Evolutionary conservation across 2,329 filamentous ascomycete genomes (phyloP).

Genomic region (Nemania sp.): DNA sequence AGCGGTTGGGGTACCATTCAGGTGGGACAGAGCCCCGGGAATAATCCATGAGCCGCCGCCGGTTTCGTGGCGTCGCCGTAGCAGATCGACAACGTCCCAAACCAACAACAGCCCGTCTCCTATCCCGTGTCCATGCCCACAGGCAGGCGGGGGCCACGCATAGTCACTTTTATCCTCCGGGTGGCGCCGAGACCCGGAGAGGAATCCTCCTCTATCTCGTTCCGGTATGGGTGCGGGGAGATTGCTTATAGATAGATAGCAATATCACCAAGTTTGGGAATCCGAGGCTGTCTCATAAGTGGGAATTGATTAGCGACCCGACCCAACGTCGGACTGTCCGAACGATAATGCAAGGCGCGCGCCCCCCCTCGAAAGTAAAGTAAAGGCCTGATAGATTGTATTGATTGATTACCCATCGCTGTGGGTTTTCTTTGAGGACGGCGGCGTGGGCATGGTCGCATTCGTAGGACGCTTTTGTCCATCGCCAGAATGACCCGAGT

Average conservation of each 20-base stretch:
- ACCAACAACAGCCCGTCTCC: slow-evolving; percentile 1
- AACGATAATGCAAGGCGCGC: neutral
- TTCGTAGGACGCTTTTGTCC: neutral
- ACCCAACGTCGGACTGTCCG: neutral
- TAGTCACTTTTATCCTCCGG: slow-evolving; percentile 12
- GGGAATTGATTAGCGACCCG: slow-evolving; percentile 8
- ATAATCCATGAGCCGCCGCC: slow-evolving; percentile 25
- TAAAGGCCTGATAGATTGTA: neutral
- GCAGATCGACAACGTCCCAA: slow-evolving; percentile 18
- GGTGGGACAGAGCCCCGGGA: slow-evolving; percentile 24
- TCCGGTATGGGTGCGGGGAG: slow-evolving; percentile 6
- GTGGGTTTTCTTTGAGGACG: neutral
- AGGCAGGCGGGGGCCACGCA: slow-evolving; percentile 12
- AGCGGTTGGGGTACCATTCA: slow-evolving; percentile 28
- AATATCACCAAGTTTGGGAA: neutral
- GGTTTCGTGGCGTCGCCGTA: slow-evolving; percentile 18
- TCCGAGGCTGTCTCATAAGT: neutral
- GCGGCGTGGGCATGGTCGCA: neutral
- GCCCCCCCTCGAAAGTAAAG: neutral
- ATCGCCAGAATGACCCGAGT: neutral
- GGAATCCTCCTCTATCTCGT: neutral
- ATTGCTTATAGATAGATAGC: neutral
- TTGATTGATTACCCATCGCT: no score
- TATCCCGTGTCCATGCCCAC: slow-evolving; percentile 13
- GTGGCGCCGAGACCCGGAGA: slow-evolving; percentile 23